Conservation (phyloP, 768 basidiomycete genomes). For the Russula earlei region DNA sequence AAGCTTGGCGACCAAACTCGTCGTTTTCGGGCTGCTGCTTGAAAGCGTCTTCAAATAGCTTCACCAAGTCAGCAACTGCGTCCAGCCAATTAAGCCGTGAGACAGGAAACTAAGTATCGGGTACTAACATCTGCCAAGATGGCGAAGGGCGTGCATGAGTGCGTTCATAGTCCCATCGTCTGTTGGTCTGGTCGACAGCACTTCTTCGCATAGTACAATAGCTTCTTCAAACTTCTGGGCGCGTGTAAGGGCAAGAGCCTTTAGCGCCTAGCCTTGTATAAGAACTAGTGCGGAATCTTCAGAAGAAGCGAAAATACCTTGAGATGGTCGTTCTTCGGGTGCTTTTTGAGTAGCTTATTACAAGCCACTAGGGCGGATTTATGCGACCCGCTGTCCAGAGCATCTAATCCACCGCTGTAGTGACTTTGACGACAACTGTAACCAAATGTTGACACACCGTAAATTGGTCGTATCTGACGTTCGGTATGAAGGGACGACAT, state of each 20-base stretch:
- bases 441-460: conserved; percentile 41
- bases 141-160: conserved; percentile 77
- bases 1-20: conserved; percentile 74
- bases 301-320: conserved; percentile 37
- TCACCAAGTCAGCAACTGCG: conserved; percentile 66
- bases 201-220: conserved; percentile 67
- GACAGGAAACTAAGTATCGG: neutral
- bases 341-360: conserved; percentile 83
- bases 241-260: conserved; percentile 76
- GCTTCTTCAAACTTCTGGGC: conserved; percentile 83
- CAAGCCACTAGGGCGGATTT: conserved; percentile 79
- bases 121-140: conserved; percentile 55
- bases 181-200: conserved; percentile 61
- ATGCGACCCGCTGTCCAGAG: conserved; percentile 77
- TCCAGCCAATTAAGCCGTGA: neutral
- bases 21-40: conserved; percentile 74
- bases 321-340: conserved; percentile 61
- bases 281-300: neutral
- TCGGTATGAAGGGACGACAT: conserved; percentile 58
- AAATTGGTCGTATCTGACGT: conserved; percentile 78
- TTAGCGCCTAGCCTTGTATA: conserved; percentile 49
- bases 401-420: conserved; percentile 41
- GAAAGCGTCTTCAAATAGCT: conserved; percentile 81
- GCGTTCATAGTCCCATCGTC: conserved; percentile 67
- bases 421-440: conserved; percentile 1